Evolutionary conservation across 2,329 filamentous ascomycete species (phyloP).

Genomic region (Apiospora rasikravindrae): DNA sequence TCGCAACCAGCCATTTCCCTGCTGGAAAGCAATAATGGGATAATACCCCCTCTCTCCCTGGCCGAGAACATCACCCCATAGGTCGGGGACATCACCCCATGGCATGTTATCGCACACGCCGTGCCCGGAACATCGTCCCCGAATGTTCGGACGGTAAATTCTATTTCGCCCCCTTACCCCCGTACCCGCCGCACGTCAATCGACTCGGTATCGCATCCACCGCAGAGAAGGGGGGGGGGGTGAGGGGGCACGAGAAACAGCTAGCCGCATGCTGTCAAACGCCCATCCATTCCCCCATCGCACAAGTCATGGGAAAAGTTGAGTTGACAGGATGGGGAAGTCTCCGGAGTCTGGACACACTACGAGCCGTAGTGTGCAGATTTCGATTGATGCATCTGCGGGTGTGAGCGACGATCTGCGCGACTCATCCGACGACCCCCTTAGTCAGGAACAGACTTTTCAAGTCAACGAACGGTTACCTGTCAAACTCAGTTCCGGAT

Average conservation of each 20-base stretch:
- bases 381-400: not conserved
- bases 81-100: not conserved
- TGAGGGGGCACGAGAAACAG: not conserved
- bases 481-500: slow-evolving; percentile 6
- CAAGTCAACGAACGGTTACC: not conserved
- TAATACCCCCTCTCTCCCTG: not conserved
- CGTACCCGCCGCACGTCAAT: not conserved
- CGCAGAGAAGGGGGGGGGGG: not conserved
- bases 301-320: slow-evolving; percentile 1
- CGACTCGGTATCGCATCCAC: not conserved
- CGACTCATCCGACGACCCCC: not conserved
- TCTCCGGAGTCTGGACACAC: not conserved
- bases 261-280: not conserved
- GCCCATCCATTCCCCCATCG: not conserved
- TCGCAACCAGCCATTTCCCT: too few relatives aligned
- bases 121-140: not conserved
- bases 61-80: not conserved
- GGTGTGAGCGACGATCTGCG: not conserved
- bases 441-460: slow-evolving; percentile 9
- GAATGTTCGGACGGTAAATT: not conserved
- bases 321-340: not conserved
- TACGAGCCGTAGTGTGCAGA: not conserved
- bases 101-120: not conserved
- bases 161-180: not conserved
- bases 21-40: too few relatives aligned